A percentile compares a stretch with the other conserved stretches of the same genome.
Evolutionary conservation across 2,329 filamentous ascomycete species (phyloP).

Genomic region (Epicoccum sorghinum): DNA sequence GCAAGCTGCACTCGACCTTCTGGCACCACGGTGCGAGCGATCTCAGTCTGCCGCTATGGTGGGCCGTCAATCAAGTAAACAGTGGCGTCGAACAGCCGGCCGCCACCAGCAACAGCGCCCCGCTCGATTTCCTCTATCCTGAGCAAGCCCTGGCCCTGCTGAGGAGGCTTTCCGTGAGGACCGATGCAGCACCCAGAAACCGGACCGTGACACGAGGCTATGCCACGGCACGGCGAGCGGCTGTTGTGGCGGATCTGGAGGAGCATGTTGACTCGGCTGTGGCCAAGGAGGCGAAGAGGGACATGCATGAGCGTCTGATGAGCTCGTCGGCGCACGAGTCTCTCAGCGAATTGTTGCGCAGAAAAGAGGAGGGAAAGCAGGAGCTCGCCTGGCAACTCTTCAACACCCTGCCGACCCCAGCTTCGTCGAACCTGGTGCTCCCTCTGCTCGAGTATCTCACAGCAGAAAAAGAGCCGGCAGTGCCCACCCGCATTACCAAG

Average conservation of each 20-base stretch:
- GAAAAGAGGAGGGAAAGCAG: constrained; percentile 25
- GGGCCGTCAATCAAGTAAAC: constrained; percentile 20
- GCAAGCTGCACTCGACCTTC: constrained; percentile 61
- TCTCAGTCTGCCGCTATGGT: constrained; percentile 48
- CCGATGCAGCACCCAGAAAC: neutral
- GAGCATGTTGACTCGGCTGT: constrained; percentile 16
- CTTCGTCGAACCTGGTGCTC: constrained; percentile 14
- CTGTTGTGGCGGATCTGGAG: neutral
- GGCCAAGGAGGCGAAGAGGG: constrained; percentile 21
- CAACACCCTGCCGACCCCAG: constrained; percentile 26
- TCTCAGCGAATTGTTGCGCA: constrained; percentile 26
- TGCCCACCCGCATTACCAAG: constrained; percentile 52
- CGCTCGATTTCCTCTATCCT: constrained; percentile 58
- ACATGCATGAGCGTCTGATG: constrained; percentile 27
- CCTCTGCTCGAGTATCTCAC: constrained; percentile 42
- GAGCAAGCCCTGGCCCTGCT: constrained; percentile 52
- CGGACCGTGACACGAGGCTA: neutral
- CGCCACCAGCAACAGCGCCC: constrained; percentile 13
- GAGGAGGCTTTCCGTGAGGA: constrained; percentile 30
- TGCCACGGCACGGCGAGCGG: neutral
- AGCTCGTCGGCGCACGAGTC: constrained; percentile 24
- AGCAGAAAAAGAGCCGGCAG: constrained; percentile 28
- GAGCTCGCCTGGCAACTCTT: constrained; percentile 49
- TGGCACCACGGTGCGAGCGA: constrained; percentile 62
- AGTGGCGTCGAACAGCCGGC: constrained; percentile 10